Evolutionary conservation across 768 basidiomycete species (phyloP).

Genomic region (Tylopilus sp.): DNA sequence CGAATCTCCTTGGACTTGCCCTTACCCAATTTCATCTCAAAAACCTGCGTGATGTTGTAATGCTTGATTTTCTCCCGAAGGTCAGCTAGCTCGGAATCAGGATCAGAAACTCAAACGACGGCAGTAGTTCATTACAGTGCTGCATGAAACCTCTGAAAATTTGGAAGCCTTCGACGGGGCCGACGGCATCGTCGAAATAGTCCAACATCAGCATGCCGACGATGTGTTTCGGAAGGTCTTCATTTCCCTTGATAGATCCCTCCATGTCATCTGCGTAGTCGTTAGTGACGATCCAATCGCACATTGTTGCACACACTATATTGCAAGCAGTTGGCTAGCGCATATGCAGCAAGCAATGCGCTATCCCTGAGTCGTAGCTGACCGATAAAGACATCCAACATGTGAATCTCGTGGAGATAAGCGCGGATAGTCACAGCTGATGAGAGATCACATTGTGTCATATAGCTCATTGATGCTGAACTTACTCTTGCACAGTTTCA

Average conservation of each 20-base stretch:
- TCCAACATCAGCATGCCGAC: slow-evolving; percentile 23
- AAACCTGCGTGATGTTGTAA: slow-evolving; percentile 16
- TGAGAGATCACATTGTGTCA: not conserved
- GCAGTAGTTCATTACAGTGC: slow-evolving; percentile 8
- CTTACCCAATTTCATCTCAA: slow-evolving; percentile 13
- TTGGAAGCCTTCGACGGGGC: slow-evolving; percentile 23
- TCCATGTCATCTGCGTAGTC: slow-evolving; percentile 14
- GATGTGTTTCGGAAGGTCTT: slow-evolving; percentile 13
- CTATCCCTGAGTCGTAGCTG: slow-evolving; percentile 15
- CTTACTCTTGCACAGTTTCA: slow-evolving; percentile 22
- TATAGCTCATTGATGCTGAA: not conserved
- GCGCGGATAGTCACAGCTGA: slow-evolving; percentile 7
- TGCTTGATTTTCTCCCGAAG: slow-evolving; percentile 12
- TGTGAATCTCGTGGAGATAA: slow-evolving; percentile 2
- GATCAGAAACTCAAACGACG: not conserved
- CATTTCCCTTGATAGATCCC: slow-evolving; percentile 3
- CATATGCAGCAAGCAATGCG: slow-evolving; percentile 22
- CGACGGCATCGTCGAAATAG: slow-evolving; percentile 26
- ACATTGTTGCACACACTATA: slow-evolving; percentile 7
- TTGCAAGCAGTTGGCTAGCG: slow-evolving; percentile 15
- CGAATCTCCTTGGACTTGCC: slow-evolving; percentile 14
- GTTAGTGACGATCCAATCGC: not conserved
- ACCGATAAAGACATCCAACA: slow-evolving; percentile 11
- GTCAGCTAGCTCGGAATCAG: slow-evolving; percentile 8
- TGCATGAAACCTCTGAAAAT: slow-evolving; percentile 22